Conservation (phyloP, 208 protist species). For the Leishmania amazonensis region DNA sequence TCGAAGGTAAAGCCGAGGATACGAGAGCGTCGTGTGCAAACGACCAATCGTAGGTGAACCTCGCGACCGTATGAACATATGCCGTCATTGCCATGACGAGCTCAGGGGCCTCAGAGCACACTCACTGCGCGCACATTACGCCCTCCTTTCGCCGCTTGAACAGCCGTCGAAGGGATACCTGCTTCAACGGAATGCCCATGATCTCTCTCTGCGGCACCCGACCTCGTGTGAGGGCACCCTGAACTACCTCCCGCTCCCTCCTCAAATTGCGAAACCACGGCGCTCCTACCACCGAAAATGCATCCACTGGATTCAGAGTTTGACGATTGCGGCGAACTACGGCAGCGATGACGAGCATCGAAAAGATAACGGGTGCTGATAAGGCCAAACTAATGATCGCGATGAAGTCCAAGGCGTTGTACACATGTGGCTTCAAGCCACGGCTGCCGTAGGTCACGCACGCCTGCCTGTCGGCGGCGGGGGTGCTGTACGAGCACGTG, state of each 20-base stretch:
- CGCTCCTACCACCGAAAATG: background rate
- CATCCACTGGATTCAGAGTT: background rate
- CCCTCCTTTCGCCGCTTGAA: slow-evolving; percentile 22
- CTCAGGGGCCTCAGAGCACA: too few species aligned
- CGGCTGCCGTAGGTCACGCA: slow-evolving; percentile 14
- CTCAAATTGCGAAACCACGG: background rate
- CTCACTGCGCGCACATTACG: background rate
- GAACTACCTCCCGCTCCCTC: slow-evolving; percentile 15
- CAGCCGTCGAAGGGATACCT: slow-evolving; percentile 21
- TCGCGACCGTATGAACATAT: background rate
- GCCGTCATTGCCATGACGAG: background rate
- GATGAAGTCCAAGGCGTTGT: background rate
- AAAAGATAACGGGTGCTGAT: background rate
- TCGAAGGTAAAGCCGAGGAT: background rate
- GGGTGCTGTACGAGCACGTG: slow-evolving; percentile 37
- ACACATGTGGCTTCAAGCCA: background rate
- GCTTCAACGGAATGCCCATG: slow-evolving; percentile 24
- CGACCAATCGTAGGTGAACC: too few species aligned
- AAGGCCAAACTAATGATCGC: background rate
- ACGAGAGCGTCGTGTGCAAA: too few species aligned
- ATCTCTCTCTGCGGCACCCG: background rate
- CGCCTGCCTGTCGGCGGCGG: slow-evolving; percentile 21
- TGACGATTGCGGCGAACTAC: background rate
- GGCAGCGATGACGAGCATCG: background rate
- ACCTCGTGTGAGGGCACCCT: slow-evolving; percentile 6